Base-by-base conservation (phyloP, 306 rosid species). In the Inga leiocalycina region DNA sequence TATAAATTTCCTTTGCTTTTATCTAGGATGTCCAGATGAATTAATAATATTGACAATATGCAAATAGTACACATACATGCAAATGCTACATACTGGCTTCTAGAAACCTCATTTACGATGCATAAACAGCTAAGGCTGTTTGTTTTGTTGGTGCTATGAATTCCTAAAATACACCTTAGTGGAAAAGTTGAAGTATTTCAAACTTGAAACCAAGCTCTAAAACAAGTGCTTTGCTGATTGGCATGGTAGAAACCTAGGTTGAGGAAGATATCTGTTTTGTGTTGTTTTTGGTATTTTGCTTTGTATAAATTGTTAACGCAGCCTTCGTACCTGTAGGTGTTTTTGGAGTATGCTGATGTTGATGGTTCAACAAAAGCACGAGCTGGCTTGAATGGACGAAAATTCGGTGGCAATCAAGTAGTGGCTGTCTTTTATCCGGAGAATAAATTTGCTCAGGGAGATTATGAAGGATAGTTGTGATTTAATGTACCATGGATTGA, bases 351-450 rank as follows among this genome's bases (percentile, higher is more conserved):
- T 75, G 94, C 80, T 5, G 99, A 96, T 80, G 74, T 85, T 1
- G 98, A 96, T 30, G 92, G 98, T 32, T 88, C 99, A 56, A 79
- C 94, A 7, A 97, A 97, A 85, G 99, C 98, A 32, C 94, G 95
- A 7, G 57, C 92, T 6, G 99, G 97, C 51, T 74, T 96, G 89
- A 91, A 96, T 87, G 98, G 97, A 32, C 84, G 99, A 32, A 94
- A 91, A 66, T 97, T 96, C 79, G 99, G 91, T 7, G 95, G 99
- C 73, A 94, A 92, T 78, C 92, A 89, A 84, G 99, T 97, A 5
- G 83, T 86, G 52, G 99, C 97, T 2, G 97, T 94, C 76, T 94
- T 76, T 76, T 97, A 92, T 77, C 85, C 94, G 0, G 98, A 97
- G 91, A 86, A 91, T 88, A 94, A 89, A 84, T 97, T 97, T 85